Evolutionary conservation across 345 rosid genomes (phyloP).

Genomic region (Balakata baccata): DNA sequence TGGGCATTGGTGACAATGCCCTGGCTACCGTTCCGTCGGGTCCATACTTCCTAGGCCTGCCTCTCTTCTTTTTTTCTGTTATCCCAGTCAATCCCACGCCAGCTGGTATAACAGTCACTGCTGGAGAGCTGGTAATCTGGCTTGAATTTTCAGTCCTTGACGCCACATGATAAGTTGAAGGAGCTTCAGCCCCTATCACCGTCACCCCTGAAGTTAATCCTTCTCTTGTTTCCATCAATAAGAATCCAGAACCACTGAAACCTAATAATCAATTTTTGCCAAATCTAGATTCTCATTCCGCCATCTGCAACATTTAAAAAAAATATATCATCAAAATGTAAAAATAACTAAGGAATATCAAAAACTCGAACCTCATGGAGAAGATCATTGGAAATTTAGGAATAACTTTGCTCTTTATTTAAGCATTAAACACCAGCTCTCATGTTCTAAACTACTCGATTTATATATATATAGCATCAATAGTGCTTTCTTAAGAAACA

Average conservation of each 20-base stretch:
- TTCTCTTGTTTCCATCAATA: slow-evolving; percentile 59
- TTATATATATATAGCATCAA: background rate
- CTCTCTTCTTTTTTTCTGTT: slow-evolving; percentile 72
- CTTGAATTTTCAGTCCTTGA: slow-evolving; percentile 50
- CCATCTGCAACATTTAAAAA: slow-evolving; percentile 27
- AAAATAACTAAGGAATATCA: background rate
- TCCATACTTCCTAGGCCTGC: slow-evolving; percentile 79
- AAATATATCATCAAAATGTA: background rate
- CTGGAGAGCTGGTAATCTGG: slow-evolving; percentile 42
- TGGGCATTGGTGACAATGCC: slow-evolving; percentile 53
- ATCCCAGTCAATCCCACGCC: slow-evolving; percentile 42
- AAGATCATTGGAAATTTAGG: background rate
- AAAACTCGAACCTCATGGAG: background rate
- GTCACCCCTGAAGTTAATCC: slow-evolving; percentile 59
- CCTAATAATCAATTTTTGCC: slow-evolving; percentile 8
- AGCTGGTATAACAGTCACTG: slow-evolving; percentile 34
- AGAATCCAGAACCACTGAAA: slow-evolving; percentile 2
- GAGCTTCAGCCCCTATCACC: slow-evolving; percentile 75
- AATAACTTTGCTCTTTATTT: background rate
- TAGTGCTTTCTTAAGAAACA: background rate
- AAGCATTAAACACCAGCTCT: background rate
- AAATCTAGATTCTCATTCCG: slow-evolving; percentile 19
- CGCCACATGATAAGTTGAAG: slow-evolving; percentile 62
- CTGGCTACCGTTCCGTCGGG: slow-evolving; percentile 50
- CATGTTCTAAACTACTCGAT: background rate